Conservation (phyloP, 441 rosid species). For the Populus tomentosa region DNA sequence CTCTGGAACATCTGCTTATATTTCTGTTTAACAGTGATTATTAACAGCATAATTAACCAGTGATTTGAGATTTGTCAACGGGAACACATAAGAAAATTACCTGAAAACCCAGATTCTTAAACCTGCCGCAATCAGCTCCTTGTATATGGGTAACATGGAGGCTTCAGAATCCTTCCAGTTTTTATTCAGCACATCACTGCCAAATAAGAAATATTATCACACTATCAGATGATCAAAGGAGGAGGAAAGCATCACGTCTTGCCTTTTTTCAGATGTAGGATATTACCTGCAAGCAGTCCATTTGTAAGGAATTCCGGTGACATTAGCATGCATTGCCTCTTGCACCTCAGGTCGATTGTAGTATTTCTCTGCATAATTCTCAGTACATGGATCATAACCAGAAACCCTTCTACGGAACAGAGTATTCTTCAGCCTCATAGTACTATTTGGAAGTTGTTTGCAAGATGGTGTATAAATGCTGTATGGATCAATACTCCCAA, state of each 20-base stretch:
- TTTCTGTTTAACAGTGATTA: not conserved
- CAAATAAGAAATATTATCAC: not conserved
- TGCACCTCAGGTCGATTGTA: slow-evolving; percentile 52
- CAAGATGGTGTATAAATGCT: slow-evolving; percentile 82
- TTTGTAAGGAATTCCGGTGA: slow-evolving; percentile 57
- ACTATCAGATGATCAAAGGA: not conserved
- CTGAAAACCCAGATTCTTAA: slow-evolving; percentile 84
- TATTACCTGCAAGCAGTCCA: slow-evolving; percentile 83
- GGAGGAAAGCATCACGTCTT: not conserved
- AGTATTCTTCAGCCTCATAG: slow-evolving; percentile 42
- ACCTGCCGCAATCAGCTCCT: slow-evolving; percentile 46
- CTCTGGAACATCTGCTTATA: not conserved
- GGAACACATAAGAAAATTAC: slow-evolving; percentile 22
- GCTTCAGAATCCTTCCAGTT: slow-evolving; percentile 66
- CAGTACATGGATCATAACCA: no score
- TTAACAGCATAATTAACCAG: not conserved
- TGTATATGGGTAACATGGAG: slow-evolving; percentile 33
- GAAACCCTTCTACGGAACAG: slow-evolving; percentile 31
- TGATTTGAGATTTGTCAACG: not conserved
- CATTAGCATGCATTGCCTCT: slow-evolving; percentile 71
- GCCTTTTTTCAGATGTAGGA: no score
- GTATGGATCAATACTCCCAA: slow-evolving; percentile 77
- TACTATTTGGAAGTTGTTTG: slow-evolving; percentile 24
- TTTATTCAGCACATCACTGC: slow-evolving; percentile 57
- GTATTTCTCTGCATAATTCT: no score